Evolutionary conservation across 1,284 basidiomycete species (phyloP).

Genomic region (Austroboletus novae-zelandiae): DNA sequence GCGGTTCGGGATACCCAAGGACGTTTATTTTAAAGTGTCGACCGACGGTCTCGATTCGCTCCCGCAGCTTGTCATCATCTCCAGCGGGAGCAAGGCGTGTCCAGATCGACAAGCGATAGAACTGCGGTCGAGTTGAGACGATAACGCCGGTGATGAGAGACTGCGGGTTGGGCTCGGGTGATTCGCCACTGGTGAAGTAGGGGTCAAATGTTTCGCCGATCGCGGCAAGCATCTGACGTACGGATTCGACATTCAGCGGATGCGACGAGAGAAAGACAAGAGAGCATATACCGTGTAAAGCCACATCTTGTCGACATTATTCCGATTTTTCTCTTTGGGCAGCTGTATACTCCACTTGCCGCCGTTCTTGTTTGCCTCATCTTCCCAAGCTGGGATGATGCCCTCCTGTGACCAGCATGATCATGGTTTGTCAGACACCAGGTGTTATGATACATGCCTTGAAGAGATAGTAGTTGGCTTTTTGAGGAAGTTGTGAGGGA

Average conservation of each 20-base stretch:
- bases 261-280: slow-evolving; percentile 3
- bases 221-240: slow-evolving; percentile 87
- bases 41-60: slow-evolving; percentile 68
- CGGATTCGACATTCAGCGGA: slow-evolving; percentile 1
- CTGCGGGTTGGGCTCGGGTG: slow-evolving; percentile 45
- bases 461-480: slow-evolving; percentile 99
- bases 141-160: slow-evolving; percentile 94
- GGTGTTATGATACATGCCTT: slow-evolving; percentile 53
- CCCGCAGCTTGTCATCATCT: slow-evolving; percentile 58
- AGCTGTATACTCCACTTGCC: slow-evolving; percentile 99
- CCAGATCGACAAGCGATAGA: slow-evolving; percentile 98
- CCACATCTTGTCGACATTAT: slow-evolving; percentile 93
- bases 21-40: slow-evolving; percentile 90
- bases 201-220: slow-evolving; percentile 97
- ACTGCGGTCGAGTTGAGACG: slow-evolving; percentile 90
- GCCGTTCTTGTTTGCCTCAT: slow-evolving; percentile 92
- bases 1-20: slow-evolving; percentile 74
- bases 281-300: slow-evolving; percentile 79
- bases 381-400: slow-evolving; percentile 97
- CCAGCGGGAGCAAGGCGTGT: slow-evolving; percentile 76
- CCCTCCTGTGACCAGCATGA: slow-evolving; percentile 58
- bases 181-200: slow-evolving; percentile 53
- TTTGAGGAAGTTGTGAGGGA: slow-evolving; percentile 90
- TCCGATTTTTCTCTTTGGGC: slow-evolving; percentile 90
- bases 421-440: slow-evolving; percentile 5